Conservation (phyloP, 106 monocot genomes). For the Allium cepa region DNA sequence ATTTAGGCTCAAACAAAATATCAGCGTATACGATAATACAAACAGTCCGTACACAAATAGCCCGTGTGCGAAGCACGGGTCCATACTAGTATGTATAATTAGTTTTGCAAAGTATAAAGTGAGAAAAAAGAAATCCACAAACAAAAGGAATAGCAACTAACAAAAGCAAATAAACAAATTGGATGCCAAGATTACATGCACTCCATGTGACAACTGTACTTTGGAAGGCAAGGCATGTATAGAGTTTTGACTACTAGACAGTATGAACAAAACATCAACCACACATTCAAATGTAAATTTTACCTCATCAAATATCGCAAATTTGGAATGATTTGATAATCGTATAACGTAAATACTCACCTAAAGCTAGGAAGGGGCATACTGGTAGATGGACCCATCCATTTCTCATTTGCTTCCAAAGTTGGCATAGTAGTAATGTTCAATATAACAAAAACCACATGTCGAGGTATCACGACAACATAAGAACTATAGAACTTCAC, state of each 20-base stretch:
- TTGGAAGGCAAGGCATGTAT: slow-evolving; percentile 67
- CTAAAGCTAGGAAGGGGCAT: slow-evolving; percentile 97
- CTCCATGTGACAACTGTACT: slow-evolving; percentile 81
- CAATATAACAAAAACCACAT: background rate
- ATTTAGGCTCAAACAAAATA: no score
- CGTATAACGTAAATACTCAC: slow-evolving; percentile 13
- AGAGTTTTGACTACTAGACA: slow-evolving; percentile 71
- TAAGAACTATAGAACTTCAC: no score
- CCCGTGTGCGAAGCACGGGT: no score
- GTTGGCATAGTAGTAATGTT: slow-evolving; percentile 27
- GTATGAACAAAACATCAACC: slow-evolving; percentile 4
- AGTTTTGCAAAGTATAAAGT: no score
- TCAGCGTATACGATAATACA: no score
- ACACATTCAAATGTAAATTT: slow-evolving; percentile 1
- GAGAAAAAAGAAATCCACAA: no score
- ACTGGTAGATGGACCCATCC: slow-evolving; percentile 66
- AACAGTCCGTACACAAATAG: no score
- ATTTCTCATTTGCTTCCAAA: slow-evolving; percentile 21
- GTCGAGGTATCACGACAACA: no score
- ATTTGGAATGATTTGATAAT: background rate
- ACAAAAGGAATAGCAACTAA: no score
- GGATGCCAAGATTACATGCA: slow-evolving; percentile 52
- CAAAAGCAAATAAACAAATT: background rate
- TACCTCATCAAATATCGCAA: background rate
- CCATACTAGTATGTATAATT: no score